Conservation (phyloP, 805 yeast genomes). For the Trichomonascus vanleenenianus region DNA sequence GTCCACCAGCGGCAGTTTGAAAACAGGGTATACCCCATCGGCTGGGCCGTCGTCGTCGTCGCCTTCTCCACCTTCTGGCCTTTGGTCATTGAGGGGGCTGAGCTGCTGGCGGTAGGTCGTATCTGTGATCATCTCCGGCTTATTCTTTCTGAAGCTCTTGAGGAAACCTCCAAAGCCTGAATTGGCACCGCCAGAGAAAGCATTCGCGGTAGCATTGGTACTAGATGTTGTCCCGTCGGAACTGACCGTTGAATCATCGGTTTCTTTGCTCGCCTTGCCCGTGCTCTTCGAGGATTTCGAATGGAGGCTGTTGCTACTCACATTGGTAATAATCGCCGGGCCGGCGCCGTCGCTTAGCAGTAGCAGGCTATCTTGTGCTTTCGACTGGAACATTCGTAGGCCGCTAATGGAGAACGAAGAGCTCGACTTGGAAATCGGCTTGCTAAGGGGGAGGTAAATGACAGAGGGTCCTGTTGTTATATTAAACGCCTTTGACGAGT, state of each 20-base stretch:
- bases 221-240: neutral
- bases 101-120: neutral
- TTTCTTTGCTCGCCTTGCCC: neutral
- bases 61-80: neutral
- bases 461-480: too few species aligned
- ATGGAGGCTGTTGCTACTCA: neutral
- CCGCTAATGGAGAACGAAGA: too few species aligned
- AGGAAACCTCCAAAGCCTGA: neutral
- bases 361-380: too few species aligned
- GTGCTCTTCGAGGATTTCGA: neutral
- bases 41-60: neutral
- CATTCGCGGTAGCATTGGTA: neutral
- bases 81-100: neutral
- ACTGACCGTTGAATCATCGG: neutral
- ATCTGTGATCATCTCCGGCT: neutral
- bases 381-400: too few species aligned
- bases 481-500: too few species aligned
- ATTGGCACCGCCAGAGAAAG: neutral
- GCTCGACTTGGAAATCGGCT: too few species aligned
- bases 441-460: too few species aligned
- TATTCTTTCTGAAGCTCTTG: neutral
- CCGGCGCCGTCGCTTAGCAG: too few species aligned
- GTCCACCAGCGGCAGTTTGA: constrained; percentile 15
- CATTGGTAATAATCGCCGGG: too few species aligned
- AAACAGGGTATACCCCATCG: constrained; percentile 8